Percentiles rank a stretch among this genome's conserved stretches.
These are phyloP conservation scores for Scheffersomyces cryptocercus DNA, from an alignment of 1,139 yeast species.

Conservation along the genomic window DNA sequence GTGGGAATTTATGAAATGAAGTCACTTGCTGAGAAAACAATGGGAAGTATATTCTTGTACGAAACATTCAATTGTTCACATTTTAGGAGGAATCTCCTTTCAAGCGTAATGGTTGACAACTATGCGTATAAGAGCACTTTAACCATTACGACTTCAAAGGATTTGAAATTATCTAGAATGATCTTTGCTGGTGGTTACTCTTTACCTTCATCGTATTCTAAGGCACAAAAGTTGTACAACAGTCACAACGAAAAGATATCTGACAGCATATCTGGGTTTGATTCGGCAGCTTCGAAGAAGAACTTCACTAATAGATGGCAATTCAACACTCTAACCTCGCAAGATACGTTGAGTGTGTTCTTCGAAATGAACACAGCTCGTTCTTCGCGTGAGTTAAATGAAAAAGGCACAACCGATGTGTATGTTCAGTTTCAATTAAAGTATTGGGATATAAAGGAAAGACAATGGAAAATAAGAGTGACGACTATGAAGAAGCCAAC, in stretches of 20 bases:
- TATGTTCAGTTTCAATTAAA: slow-evolving; percentile 34
- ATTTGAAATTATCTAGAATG: slow-evolving; percentile 30
- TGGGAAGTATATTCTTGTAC: slow-evolving; percentile 29
- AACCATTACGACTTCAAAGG: slow-evolving; percentile 32
- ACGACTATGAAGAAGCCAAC: slow-evolving; percentile 33
- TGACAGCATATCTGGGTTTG: slow-evolving; percentile 34
- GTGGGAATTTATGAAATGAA: slow-evolving; percentile 45
- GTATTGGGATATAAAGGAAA: slow-evolving; percentile 24
- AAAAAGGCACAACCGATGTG: slow-evolving; percentile 21
- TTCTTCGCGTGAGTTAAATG: slow-evolving; percentile 19
- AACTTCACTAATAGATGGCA: slow-evolving; percentile 40
- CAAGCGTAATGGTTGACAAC: slow-evolving; percentile 4
- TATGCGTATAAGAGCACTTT: slow-evolving; percentile 11
- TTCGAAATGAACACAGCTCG: slow-evolving; percentile 35
- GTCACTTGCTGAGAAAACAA: slow-evolving; percentile 26
- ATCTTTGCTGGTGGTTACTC: slow-evolving; percentile 30
- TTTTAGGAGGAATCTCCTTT: slow-evolving; percentile 13
- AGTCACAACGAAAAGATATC: slow-evolving; percentile 33
- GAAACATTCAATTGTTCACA: slow-evolving; percentile 27
- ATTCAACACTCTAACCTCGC: slow-evolving; percentile 21
- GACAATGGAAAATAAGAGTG: slow-evolving; percentile 27
- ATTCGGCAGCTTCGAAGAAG: slow-evolving; percentile 29
- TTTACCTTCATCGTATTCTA: slow-evolving; percentile 35
- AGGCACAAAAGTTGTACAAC: slow-evolving; percentile 19
- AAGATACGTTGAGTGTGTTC: slow-evolving; percentile 29